Evolutionary conservation across 208 protist genomes (phyloP), one percentile per base, ranked within the genome.

Genomic region (Endotrypanum monterogeii): DNA sequence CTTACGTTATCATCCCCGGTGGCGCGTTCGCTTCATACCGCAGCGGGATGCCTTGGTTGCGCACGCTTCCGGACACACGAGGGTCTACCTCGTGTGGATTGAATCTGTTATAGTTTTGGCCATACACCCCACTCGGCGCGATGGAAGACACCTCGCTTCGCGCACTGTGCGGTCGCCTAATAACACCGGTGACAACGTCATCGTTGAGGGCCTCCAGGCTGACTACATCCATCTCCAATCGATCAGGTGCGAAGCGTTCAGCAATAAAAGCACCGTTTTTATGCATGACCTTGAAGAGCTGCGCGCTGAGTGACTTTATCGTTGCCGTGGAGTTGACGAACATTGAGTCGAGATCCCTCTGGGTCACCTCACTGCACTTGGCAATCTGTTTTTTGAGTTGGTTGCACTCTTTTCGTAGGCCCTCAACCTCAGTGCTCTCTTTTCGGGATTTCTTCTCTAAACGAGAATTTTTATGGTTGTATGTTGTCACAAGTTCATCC

Each of bases 211-310:
- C 5, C 25, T 48, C 69, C 18, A 30, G 8, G n/a, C 23, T 23
- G 57, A 23, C 8, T 7, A 0, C 57, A 39, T 5, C 30, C 8
- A 37, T 14, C 16, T 30, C 57, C 3, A 30, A n/a, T 12, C 57
- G 57, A 30, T 30, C 30, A 30, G 30, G 30, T 14, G 57, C 30
- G 30, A 62, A 62, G 57, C 57, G 57, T 23, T 62, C 57, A 14
- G 11, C 57, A 30, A 62, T 57, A 44, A 65, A 73, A 7, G 41
- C 41, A 9, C 56, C 69, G 23, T 73, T 73, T 32, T 73, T 62
- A 32, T 51, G 50, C 69, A 66, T 66, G 25, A 58, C 69, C 46
- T 73, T 73, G 69, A 63, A 73, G 28, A 73, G 54, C 57, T 73
- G 54, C 0, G 56, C 30, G 56, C 18, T 56, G 56, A 73, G 69